Conservation (phyloP, 2,329 filamentous ascomycete species). For the Immersiporthe knoxdaviesiana region DNA sequence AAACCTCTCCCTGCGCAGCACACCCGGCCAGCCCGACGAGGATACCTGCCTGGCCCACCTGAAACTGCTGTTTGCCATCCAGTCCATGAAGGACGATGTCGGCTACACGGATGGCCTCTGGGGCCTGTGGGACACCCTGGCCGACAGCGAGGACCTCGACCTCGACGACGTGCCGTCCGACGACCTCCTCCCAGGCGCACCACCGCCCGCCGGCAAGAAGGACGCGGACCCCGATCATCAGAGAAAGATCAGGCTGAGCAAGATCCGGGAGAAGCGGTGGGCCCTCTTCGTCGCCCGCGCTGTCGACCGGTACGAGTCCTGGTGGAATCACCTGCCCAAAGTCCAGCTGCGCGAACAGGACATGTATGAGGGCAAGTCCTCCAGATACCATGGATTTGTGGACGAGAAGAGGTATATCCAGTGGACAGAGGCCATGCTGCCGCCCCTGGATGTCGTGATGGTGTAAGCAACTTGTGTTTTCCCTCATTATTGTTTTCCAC, state of each 20-base stretch:
- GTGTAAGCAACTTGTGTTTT: conserved; percentile 39
- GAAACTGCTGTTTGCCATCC: conserved; percentile 70
- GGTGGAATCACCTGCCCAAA: conserved; percentile 56
- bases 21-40: conserved; percentile 42
- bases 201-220: conserved; percentile 26
- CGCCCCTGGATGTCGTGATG: conserved; percentile 52
- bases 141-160: conserved; percentile 33
- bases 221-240: conserved; percentile 39
- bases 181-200: conserved; percentile 11
- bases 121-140: conserved; percentile 57
- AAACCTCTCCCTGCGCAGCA: conserved; percentile 41
- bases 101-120: conserved; percentile 70
- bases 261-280: conserved; percentile 74
- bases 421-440: conserved; percentile 51
- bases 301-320: conserved; percentile 67
- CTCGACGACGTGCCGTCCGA: neutral
- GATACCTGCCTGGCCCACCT: conserved; percentile 73
- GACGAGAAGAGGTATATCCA: conserved; percentile 33
- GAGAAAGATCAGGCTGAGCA: conserved; percentile 50
- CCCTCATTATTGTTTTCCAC: neutral
- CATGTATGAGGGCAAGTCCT: conserved; percentile 36
- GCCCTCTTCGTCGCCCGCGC: conserved; percentile 69
- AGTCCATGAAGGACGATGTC: conserved; percentile 68
- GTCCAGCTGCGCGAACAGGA: conserved; percentile 41
- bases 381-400: conserved; percentile 42